phyloP scores from a whole-genome alignment of 805 yeast genomes.

The Candida manassasensis region DNA sequence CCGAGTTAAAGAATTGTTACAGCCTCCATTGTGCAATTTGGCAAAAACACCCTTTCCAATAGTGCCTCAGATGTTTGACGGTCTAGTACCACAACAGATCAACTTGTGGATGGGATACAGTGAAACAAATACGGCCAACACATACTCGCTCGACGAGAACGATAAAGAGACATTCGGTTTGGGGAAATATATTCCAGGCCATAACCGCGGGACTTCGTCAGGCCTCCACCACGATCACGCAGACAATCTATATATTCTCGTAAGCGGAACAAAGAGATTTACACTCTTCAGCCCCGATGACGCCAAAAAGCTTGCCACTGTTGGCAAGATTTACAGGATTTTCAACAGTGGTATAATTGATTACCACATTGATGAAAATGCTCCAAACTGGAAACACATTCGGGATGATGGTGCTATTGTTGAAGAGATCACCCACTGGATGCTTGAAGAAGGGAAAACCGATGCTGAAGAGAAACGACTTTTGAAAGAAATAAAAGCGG shows the following conservation, averaged over 20 bases:
- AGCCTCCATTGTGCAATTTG: constrained; percentile 53
- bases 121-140: constrained; percentile 6
- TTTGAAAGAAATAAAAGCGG: constrained; percentile 7
- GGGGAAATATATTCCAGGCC: constrained; percentile 54
- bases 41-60: constrained; percentile 24
- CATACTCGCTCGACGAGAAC: constrained; percentile 12
- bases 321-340: constrained; percentile 53
- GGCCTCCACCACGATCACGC: constrained; percentile 82
- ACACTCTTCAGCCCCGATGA: constrained; percentile 63
- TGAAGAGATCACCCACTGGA: constrained; percentile 46
- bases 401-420: constrained; percentile 59
- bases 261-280: constrained; percentile 59
- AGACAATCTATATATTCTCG: constrained; percentile 62
- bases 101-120: constrained; percentile 68
- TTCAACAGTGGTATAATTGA: constrained; percentile 65
- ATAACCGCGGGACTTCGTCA: constrained; percentile 50
- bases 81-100: constrained; percentile 61
- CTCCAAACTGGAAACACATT: constrained; percentile 60
- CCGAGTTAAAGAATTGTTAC: constrained; percentile 50
- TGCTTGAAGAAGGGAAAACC: constrained; percentile 21
- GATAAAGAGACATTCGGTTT: constrained; percentile 22
- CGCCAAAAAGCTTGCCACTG: constrained; percentile 54
- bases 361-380: constrained; percentile 47
- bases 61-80: constrained; percentile 36
- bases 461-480: constrained; percentile 18